phyloP scores from a whole-genome alignment of 1,284 basidiomycete species.

The Takashimella tepidaria region DNA sequence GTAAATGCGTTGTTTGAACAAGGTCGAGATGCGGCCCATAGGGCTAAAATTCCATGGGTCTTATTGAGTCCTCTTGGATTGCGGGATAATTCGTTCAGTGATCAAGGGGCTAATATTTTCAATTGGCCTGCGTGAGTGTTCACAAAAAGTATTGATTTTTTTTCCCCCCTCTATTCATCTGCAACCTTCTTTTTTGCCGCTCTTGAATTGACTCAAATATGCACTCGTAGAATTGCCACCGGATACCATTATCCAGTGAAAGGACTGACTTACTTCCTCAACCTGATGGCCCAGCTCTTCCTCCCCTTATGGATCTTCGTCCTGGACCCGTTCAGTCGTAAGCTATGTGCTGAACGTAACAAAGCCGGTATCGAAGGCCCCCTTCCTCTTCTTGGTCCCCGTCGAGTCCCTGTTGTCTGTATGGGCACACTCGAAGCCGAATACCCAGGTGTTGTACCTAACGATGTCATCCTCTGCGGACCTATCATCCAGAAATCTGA shows the following conservation, averaged over 20 bases:
- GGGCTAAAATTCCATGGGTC: not conserved
- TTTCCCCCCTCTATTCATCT: not conserved
- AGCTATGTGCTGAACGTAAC: conserved; percentile 10
- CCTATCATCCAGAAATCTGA: conserved; percentile 15
- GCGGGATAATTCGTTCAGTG: not conserved
- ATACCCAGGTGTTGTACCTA: conserved; percentile 11
- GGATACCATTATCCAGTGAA: not conserved
- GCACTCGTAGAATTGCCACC: not conserved
- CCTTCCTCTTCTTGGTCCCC: conserved; percentile 8
- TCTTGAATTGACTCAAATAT: too few relatives aligned
- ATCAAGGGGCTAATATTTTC: not conserved
- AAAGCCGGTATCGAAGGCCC: conserved; percentile 14
- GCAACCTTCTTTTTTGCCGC: too few relatives aligned
- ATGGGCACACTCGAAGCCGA: conserved; percentile 19
- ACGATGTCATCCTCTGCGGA: conserved; percentile 15
- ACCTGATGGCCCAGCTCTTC: conserved; percentile 12
- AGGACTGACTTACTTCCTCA: conserved; percentile 4
- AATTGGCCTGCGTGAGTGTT: not conserved
- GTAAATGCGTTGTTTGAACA: not conserved
- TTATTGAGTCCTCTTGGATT: not conserved
- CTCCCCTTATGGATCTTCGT: conserved; percentile 6
- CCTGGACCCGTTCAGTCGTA: conserved; percentile 8
- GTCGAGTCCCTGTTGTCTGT: conserved; percentile 9
- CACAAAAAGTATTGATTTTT: too few relatives aligned
- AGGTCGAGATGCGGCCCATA: not conserved